Base-by-base conservation (phyloP, 225 moss, liverwort and hornwort species). In the Rhytidiadelphus loreus region DNA sequence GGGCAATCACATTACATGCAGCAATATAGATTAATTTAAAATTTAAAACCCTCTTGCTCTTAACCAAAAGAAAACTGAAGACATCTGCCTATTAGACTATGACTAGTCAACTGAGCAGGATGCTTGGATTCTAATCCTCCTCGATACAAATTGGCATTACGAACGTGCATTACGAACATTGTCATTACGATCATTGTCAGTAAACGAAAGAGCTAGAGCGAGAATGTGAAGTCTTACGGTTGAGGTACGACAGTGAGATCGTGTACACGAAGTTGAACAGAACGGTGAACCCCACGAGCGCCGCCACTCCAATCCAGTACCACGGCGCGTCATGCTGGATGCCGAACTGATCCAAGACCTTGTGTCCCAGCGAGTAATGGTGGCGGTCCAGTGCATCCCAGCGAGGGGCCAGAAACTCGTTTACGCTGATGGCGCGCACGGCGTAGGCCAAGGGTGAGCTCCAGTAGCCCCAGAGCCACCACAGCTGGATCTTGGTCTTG, bases 381-480 rank as follows among this genome's bases (percentile, higher is more conserved):
- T 80, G 84, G 39, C 16, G 81, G 52, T 86, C 80, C 74, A 92
- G 91, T 8, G 89, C 60, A 33, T 81, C 41, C 97, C 97, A 96
- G 33, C 96, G 93, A 6, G 97, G 94, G 53, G 97, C 92, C 41
- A 95, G 92, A 85, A 94, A 94, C 92, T 98, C 98, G 60, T 94
- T 94, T 4, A 93, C 93, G 82, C 84, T 85, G 74, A 93, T 73
- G 46, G 92, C 96, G 48, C 93, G 90, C 62, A 92, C 76, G 14
- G 88, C 92, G 41, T 95, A 98, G 23, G 93, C 88, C 72, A 96
- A 64, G 17, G 98, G 98, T 5, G 96, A 96, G 14, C 86, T 44
- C 96, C 96, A 96, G 90, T 95, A 96, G 33, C 93, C 98, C 96
- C 96, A 96, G 60, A 96, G 91, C 98, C 96, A 98, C 98, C 96